Evolutionary conservation across 306 rosid genomes (phyloP).

Genomic region (Quercus alba): DNA sequence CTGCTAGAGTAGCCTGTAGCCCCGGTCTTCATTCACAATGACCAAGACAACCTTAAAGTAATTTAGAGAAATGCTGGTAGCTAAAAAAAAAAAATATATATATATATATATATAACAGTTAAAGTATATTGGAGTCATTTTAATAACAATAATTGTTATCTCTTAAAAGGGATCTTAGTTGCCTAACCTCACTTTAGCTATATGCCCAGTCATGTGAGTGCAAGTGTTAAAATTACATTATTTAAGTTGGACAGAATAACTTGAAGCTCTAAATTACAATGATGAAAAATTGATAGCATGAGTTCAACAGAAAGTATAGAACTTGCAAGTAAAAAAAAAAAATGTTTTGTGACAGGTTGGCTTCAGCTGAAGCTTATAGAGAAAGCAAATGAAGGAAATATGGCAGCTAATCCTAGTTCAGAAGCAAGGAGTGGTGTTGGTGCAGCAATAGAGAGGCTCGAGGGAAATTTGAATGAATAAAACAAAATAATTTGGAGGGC

Average conservation of each 20-base stretch:
- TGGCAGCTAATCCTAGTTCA: constrained; percentile 34
- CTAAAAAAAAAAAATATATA: too few species aligned
- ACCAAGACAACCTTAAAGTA: not conserved
- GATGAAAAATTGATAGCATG: not conserved
- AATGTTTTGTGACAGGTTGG: constrained; percentile 67
- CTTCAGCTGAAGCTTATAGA: constrained; percentile 81
- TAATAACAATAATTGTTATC: too few species aligned
- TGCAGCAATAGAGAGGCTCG: constrained; percentile 89
- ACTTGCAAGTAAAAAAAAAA: not conserved
- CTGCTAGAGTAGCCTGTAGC: not conserved
- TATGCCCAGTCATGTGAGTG: not conserved
- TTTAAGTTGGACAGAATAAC: not conserved
- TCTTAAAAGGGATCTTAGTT: not conserved
- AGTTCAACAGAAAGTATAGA: not conserved
- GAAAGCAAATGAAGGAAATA: constrained; percentile 71
- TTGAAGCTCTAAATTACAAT: not conserved
- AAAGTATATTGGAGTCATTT: too few species aligned
- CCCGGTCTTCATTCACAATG: not conserved
- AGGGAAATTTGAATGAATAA: constrained; percentile 65
- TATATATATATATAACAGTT: too few species aligned
- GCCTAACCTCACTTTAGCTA: not conserved
- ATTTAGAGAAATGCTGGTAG: too few species aligned
- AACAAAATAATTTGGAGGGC: constrained; percentile 21
- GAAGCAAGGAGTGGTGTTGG: constrained; percentile 68
- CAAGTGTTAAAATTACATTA: not conserved